phyloP scores from a whole-genome alignment of 805 yeast species.

The Metschnikowia colocasiae region DNA sequence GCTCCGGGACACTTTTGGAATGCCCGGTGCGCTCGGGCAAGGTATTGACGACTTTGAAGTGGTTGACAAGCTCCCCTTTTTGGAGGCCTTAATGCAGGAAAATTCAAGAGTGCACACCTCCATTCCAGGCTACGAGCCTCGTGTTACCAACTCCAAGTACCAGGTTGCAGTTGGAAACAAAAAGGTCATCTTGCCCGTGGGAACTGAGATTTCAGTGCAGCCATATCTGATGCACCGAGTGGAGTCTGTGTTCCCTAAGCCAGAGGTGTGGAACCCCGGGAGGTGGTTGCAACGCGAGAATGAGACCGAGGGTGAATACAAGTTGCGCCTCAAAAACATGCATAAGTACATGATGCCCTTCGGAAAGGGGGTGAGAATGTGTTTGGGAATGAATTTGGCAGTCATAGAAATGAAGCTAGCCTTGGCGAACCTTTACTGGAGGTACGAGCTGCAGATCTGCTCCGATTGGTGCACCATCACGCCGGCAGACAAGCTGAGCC shows the following conservation, averaged over 20 bases:
- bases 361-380: conserved; percentile 73
- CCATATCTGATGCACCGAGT: conserved; percentile 64
- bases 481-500: conserved; percentile 11
- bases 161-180: conserved; percentile 13
- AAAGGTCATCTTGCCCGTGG: conserved; percentile 41
- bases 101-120: conserved; percentile 61
- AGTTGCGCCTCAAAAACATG: conserved; percentile 41
- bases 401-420: conserved; percentile 60
- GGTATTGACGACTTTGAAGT: conserved; percentile 30
- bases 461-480: conserved; percentile 42
- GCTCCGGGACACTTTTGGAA: conserved; percentile 34
- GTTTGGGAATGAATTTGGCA: conserved; percentile 69
- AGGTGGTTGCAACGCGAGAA: conserved; percentile 51
- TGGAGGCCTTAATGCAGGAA: conserved; percentile 63
- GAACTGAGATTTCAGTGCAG: conserved; percentile 58
- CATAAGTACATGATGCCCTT: conserved; percentile 59
- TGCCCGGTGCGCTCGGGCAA: conserved; percentile 19
- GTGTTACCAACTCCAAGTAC: conserved; percentile 39
- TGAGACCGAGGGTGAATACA: conserved; percentile 32
- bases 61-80: conserved; percentile 52
- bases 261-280: conserved; percentile 53
- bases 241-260: conserved; percentile 45
- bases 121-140: conserved; percentile 71
- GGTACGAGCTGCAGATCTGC: conserved; percentile 39
- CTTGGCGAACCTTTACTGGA: conserved; percentile 51